phyloP scores from a whole-genome alignment of 495 filamentous ascomycete genomes.

The Poronia punctata region DNA sequence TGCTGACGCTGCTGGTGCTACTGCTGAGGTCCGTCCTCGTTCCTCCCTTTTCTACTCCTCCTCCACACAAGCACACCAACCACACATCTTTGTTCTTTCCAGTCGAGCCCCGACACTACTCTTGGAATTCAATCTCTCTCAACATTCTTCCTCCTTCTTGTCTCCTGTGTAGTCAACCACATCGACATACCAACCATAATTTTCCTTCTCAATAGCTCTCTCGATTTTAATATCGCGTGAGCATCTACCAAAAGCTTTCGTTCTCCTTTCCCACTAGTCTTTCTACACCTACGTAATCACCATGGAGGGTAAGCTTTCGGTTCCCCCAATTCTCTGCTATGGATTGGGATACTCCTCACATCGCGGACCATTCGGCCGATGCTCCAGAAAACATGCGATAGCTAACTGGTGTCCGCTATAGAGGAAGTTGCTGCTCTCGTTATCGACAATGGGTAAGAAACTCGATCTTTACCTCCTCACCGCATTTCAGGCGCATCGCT shows the following conservation, averaged over 20 bases:
- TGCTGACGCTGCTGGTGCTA: constrained; percentile 14
- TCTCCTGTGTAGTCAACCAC: constrained; percentile 32
- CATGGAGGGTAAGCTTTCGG: constrained; percentile 43
- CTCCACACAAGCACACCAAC: constrained; percentile 18
- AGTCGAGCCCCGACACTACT: constrained; percentile 30
- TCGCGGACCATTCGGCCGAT: constrained; percentile 4
- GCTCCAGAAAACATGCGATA: constrained; percentile 11
- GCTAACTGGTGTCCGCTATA: constrained; percentile 56
- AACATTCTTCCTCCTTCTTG: constrained; percentile 38
- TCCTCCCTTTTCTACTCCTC: constrained; percentile 26
- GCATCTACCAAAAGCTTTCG: constrained; percentile 25
- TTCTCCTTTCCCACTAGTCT: constrained; percentile 28
- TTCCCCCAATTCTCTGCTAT: not conserved
- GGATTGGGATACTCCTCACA: constrained; percentile 5
- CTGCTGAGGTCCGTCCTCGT: constrained; percentile 13
- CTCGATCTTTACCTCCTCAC: constrained; percentile 19
- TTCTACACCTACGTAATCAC: constrained; percentile 39
- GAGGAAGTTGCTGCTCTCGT: constrained; percentile 99
- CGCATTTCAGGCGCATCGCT: constrained; percentile 24
- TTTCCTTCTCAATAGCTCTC: constrained; percentile 22
- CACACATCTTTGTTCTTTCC: constrained; percentile 15
- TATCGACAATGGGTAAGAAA: constrained; percentile 99
- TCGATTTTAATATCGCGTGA: constrained; percentile 40
- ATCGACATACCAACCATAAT: constrained; percentile 19
- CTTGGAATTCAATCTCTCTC: constrained; percentile 48